These are phyloP conservation scores for Neonectria magnoliae DNA, from an alignment of 2,329 filamentous ascomycete species.

Conservation along the genomic window DNA sequence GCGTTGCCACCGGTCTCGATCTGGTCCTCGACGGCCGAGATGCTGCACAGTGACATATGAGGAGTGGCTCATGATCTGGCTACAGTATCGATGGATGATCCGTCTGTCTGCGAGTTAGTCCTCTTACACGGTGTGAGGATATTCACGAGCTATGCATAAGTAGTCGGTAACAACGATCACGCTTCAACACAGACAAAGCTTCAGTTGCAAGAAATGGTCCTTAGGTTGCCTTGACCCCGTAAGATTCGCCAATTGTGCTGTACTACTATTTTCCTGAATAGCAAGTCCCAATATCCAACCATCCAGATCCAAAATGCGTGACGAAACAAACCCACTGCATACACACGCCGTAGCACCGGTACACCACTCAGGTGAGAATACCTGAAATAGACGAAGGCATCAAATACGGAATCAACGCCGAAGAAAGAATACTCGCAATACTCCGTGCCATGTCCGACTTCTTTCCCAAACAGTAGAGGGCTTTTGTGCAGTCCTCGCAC, in stretches of 20 bases:
- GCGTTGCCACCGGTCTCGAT: background rate
- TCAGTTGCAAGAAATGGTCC: background rate
- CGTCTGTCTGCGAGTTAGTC: background rate
- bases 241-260: background rate
- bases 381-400: constrained; percentile 32
- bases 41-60: background rate
- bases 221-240: background rate
- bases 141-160: background rate
- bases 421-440: constrained; percentile 40
- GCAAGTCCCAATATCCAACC: constrained; percentile 15
- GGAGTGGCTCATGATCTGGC: too few species aligned
- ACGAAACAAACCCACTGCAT: background rate
- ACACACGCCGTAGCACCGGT: constrained; percentile 16
- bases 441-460: constrained; percentile 61
- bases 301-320: background rate
- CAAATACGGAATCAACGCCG: constrained; percentile 40
- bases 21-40: background rate
- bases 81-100: background rate
- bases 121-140: background rate
- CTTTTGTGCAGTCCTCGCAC: constrained; percentile 61
- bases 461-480: constrained; percentile 63
- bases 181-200: background rate
- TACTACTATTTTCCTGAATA: background rate
- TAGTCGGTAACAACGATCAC: background rate
- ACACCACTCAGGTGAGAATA: constrained; percentile 33